phyloP scores from a whole-genome alignment of 2,329 filamentous ascomycete species.

The Cordyceps farinosa region DNA sequence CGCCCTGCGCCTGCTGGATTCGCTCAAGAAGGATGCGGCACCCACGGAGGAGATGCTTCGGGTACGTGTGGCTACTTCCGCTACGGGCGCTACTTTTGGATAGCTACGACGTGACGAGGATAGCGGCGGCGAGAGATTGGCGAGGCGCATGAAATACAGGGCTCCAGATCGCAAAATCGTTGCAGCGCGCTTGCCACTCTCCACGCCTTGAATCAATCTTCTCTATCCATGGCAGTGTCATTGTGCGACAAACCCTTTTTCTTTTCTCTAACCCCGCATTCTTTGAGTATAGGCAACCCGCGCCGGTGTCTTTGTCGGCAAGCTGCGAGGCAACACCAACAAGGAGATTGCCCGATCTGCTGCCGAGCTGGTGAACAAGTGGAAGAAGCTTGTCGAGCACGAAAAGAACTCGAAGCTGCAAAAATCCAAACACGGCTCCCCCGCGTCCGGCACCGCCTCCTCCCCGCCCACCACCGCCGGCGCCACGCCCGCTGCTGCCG shows the following conservation, averaged over 20 bases:
- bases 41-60: conserved; percentile 88
- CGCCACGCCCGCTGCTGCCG: conserved; percentile 4
- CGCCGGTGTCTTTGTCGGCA: conserved; percentile 86
- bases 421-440: conserved; percentile 39
- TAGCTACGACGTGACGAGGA: neutral
- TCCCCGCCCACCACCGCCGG: conserved; percentile 45
- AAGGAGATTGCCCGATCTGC: conserved; percentile 77
- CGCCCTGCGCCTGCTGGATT: conserved; percentile 70
- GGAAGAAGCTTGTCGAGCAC: conserved; percentile 73
- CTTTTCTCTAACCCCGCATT: conserved; percentile 10
- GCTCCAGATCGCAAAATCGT: neutral
- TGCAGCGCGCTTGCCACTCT: neutral
- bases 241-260: neutral
- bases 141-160: neutral
- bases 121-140: neutral
- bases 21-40: conserved; percentile 73
- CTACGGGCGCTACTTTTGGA: neutral
- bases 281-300: conserved; percentile 62
- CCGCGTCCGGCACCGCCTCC: conserved; percentile 46
- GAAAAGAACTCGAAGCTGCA: conserved; percentile 50
- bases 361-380: conserved; percentile 79
- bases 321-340: conserved; percentile 70
- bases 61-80: conserved; percentile 42
- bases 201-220: neutral
- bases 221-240: neutral